Conservation (phyloP, 2,329 filamentous ascomycete genomes). For the Capronia coronata region DNA sequence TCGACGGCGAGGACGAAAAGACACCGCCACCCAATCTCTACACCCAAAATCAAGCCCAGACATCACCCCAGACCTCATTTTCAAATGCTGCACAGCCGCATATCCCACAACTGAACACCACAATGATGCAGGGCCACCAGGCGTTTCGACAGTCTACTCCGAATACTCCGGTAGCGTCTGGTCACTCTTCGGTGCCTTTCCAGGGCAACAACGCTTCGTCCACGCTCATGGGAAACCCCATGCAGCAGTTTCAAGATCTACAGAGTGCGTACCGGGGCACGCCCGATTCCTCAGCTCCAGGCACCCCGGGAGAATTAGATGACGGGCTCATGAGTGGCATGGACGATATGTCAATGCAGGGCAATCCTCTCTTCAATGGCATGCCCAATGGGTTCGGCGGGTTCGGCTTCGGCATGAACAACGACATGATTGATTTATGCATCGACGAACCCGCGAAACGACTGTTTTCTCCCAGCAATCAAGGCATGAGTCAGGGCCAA, state of each 20-base stretch:
- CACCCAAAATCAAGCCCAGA: constrained; percentile 58
- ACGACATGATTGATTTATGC: constrained; percentile 53
- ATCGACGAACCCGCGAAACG: constrained; percentile 95
- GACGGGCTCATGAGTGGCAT: constrained; percentile 62
- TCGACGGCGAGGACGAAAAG: constrained; percentile 37
- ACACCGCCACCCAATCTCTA: constrained; percentile 36
- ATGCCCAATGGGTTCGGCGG: constrained; percentile 33
- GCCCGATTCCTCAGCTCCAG: constrained; percentile 61
- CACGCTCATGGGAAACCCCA: constrained; percentile 72
- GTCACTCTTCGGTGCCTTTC: constrained; percentile 49
- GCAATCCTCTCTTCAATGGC: constrained; percentile 38
- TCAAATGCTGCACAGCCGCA: constrained; percentile 48
- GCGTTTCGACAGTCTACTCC: constrained; percentile 80
- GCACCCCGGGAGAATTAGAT: constrained; percentile 67
- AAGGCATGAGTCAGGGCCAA: constrained; percentile 52
- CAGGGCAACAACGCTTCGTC: constrained; percentile 95
- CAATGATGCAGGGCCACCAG: constrained; percentile 67
- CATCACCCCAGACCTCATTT: constrained; percentile 58
- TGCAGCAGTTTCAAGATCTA: constrained; percentile 52
- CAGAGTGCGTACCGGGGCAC: constrained; percentile 46
- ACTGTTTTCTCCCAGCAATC: constrained; percentile 77
- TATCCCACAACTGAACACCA: constrained; percentile 70
- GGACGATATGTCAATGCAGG: constrained; percentile 55
- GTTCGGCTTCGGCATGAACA: constrained; percentile 42
- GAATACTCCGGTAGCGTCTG: constrained; percentile 70